Evolutionary conservation across 768 basidiomycete genomes (phyloP).

Genomic region (Tricholoma saponaceum): DNA sequence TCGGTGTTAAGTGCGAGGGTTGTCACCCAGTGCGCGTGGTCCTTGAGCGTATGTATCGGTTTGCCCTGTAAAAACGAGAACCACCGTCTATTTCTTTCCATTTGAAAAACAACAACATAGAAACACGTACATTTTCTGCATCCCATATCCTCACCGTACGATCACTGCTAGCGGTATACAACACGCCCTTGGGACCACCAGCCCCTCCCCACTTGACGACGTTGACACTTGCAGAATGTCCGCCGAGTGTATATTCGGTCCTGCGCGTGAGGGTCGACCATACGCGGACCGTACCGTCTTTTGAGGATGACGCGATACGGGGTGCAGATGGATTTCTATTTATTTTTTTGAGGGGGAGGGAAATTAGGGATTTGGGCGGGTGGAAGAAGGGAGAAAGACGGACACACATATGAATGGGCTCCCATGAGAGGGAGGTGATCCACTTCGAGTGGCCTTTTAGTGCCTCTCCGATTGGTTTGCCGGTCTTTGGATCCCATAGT

Average conservation of each 20-base stretch:
- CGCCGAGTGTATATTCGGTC: constrained; percentile 82
- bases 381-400: neutral
- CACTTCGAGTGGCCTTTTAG: constrained; percentile 94
- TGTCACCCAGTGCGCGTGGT: constrained; percentile 99
- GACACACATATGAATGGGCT: constrained; percentile 83
- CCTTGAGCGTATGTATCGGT: constrained; percentile 79
- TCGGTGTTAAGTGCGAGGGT: constrained; percentile 95
- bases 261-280: constrained; percentile 77
- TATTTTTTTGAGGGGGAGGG: neutral
- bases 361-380: constrained; percentile 4
- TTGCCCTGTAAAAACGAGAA: constrained; percentile 55
- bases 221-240: constrained; percentile 93
- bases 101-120: neutral
- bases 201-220: constrained; percentile 96
- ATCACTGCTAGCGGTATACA: constrained; percentile 96
- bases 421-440: constrained; percentile 94
- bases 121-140: constrained; percentile 55
- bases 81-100: neutral
- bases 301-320: constrained; percentile 90
- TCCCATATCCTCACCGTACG: constrained; percentile 95
- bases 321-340: constrained; percentile 71
- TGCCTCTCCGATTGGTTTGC: constrained; percentile 84
- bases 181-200: constrained; percentile 59
- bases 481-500: constrained; percentile 92
- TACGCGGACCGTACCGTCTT: constrained; percentile 93